Evolutionary conservation across 176 grass and related monocot species (phyloP), one percentile per base, ranked within the genome.

Genomic region (Poa pratensis): DNA sequence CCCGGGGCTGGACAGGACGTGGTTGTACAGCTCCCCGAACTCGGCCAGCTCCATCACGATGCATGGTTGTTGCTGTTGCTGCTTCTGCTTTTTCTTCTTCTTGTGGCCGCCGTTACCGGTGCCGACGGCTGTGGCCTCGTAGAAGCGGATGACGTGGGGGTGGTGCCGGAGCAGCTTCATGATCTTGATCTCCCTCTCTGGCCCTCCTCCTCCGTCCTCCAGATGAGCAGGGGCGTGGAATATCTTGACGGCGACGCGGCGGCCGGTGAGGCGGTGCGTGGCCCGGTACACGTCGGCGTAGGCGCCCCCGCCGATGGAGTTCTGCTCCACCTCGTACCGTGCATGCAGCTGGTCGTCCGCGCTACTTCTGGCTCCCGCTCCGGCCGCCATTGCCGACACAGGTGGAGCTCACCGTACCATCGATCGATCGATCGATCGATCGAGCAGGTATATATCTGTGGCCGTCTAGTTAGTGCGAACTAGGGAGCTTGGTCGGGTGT

Each of bases 11-110:
- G 76, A 64, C 26, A 52, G 73, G 32, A 94, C 86, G 59, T 90
- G 86, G 77, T 90, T 83, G 87, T 84, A 63, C 27, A 95, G 52
- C 74, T 92, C 62, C 1, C 90, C 90, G 1, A 53, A 81, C 46
- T 88, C 80, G 16, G 84, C 83, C 46, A 88, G 72, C 84, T 95
- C 93, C 85, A 86, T 95, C 17, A 95, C 88, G 59, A 95, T 48
- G 79, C 73, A 95, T 53, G 78, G 67, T 68, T 84, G 66, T 26
- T 81, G 20, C 54, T 9, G 20, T 4, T 58, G 7, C 53, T 7
- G 24, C 15, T 66, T 5, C 11, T 61, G 1, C 24, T 27, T 24
- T 12, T 28, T 63, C 24, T 6, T 16, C 24, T 63, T 63, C 14
- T 28, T 63, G 10, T 28, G 14, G 28, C 6, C 10, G 49, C 5